phyloP scores from a whole-genome alignment of 106 monocot species.

The Chionographis japonica region DNA sequence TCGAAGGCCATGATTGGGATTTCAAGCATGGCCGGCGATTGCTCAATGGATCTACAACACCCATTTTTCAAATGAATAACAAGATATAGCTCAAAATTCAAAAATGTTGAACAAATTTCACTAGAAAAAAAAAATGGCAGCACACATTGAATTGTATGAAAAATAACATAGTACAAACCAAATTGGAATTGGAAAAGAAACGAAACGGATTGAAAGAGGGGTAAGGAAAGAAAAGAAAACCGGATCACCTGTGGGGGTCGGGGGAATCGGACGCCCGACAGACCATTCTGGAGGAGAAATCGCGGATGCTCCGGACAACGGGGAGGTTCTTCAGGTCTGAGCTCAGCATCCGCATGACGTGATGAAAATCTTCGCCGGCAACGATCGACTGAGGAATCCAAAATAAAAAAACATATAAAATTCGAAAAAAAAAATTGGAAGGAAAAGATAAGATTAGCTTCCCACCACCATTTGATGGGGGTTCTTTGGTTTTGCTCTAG shows the following conservation, averaged over 20 bases:
- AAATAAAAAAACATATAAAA: too few relatives aligned
- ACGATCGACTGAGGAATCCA: slow-evolving; percentile 10
- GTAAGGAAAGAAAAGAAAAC: not conserved
- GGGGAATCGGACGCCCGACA: not conserved
- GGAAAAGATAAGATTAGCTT: too few relatives aligned
- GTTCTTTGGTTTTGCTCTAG: too few relatives aligned
- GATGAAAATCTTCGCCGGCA: slow-evolving; percentile 10
- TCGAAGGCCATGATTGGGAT: slow-evolving; percentile 12
- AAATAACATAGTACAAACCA: too few relatives aligned
- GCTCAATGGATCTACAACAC: not conserved
- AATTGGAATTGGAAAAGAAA: not conserved
- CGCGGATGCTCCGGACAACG: slow-evolving; percentile 14
- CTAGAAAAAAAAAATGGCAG: too few relatives aligned
- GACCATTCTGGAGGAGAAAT: slow-evolving; percentile 30
- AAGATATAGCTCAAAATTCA: not conserved
- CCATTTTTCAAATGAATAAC: not conserved
- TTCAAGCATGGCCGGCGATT: not conserved
- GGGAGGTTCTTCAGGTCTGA: slow-evolving; percentile 24
- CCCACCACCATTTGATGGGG: too few relatives aligned
- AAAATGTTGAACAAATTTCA: too few relatives aligned
- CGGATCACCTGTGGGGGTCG: slow-evolving; percentile 3
- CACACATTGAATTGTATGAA: too few relatives aligned
- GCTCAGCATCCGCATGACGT: slow-evolving; percentile 16
- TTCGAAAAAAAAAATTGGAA: too few relatives aligned
- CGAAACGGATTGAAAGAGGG: not conserved